Evolutionary conservation across 2,329 filamentous ascomycete species (phyloP), one percentile per base, ranked within the genome.

Genomic region (Stemphylium beticola): DNA sequence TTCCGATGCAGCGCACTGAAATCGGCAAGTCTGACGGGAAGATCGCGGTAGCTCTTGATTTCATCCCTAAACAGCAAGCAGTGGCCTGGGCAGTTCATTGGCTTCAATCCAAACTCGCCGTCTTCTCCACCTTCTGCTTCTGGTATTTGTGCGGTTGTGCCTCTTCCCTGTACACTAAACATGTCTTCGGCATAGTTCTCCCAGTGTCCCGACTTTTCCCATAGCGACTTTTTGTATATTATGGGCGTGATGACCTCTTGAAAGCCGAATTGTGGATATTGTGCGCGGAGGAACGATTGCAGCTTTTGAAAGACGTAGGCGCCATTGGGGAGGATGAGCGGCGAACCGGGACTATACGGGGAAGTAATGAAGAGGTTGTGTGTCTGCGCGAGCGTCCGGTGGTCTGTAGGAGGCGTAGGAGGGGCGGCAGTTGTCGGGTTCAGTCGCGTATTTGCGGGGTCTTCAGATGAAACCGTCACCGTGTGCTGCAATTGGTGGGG

Each of bases 61-160:
- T 88, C 84, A 41, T 88, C 88, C 56, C 85, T 87, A 72, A 96
- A 96, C 58, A 96, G 84, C 60, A 96, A 80, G 72, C 91, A 96
- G 75, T 96, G 92, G 3, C 91, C 92, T 0, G 92, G 92, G 71
- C 92, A 96, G 72, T 96, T 96, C 92, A 96, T 96, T 12, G 92
- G 92, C 75, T 96, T 96, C 64, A 96, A 78, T 15, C 90, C 91
- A 75, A 91, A 96, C 58, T 90, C 88, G 60, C 88, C 86, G 58
- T 89, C 85, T 57, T 87, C 84, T 17, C 79, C 81, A 7, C 74
- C 60, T 56, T 85, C 80, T 2, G 73, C 74, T 5, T 76, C 76
- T 31, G 77, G 68, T n/a, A 60, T 69, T 40, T 78, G 69, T 3
- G 78, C 78, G 18, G 71, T 77, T 31, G 78, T 76, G n/a, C 79